Base-by-base conservation (phyloP, 495 filamentous ascomycete species). In the Xylaria acuta region DNA sequence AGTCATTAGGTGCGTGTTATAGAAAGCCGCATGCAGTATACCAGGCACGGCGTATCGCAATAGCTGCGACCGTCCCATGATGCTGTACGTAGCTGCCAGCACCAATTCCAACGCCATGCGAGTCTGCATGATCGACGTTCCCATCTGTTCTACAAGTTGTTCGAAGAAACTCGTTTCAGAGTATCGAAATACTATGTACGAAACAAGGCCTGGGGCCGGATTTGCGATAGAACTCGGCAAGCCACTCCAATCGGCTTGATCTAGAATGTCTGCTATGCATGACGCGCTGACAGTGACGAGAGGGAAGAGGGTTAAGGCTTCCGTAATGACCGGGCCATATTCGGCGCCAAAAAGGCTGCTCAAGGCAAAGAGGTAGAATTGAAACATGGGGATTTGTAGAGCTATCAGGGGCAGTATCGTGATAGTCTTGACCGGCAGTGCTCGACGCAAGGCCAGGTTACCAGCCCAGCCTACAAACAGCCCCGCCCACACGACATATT, bases 261-360 rank as follows among this genome's bases (percentile, higher is more conserved):
- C 92, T 41, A 94, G 79, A 60, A 88, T 78, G 38, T 88, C 89
- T 3, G 89, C 90, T 9, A 91, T 88, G 69, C 88, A 89, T 20
- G 88, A 89, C 0, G 91, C 84, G 41, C 90, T 89, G 2, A 97
- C 74, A 32, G 90, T 80, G n/a, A 94, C 81, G 18, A 98, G 74
- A 0, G 94, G 94, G 56, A 92, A 90, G 74, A 90, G 88, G 9
- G 92, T 92, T 8, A 93, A 64, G 3, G 84, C 74, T 75, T 96
- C 92, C 0, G 92, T 96, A 72, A 94, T 78, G 20, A 94, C 76
- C 5, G 95, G 94, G 0, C 96, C 96, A 60, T 84, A 84, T 1
- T 85, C 77, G 30, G 91, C 91, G 1, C 93, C 93, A 49, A 95
- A 81, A 18, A 77, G 68, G 6, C 83, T 85, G 75, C 93, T 95